Evolutionary conservation across 163 green algal genomes (phyloP), one percentile per base, ranked within the genome.

Genomic region (Chlamydomonas reinhardtii): DNA sequence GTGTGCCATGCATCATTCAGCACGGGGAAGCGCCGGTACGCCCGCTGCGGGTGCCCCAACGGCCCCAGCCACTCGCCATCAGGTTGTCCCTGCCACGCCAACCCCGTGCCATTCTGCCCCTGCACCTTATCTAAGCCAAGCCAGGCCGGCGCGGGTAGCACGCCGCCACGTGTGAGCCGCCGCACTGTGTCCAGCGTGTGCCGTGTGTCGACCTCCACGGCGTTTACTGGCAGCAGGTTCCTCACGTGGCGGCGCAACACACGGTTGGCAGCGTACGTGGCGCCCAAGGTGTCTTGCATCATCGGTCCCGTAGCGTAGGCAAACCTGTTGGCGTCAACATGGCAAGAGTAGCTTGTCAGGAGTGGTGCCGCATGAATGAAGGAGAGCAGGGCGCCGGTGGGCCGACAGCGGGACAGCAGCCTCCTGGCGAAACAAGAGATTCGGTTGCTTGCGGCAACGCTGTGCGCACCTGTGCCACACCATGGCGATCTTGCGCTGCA

Each of bases 1-100:
- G 87, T 91, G 62, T 82, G 74, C 48, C 86, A 85, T 1, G 87
- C 87, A n/a, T 91, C 87, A 25, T 32, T 59, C 0, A 69, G 79
- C 4, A 62, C 24, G 0, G 79, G 79, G 69, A 79, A 86, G 15
- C 69, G 32, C 32, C n/a, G 54, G 27, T 72, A 52, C 31, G 79
- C 8, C 68, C 24, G 12, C 34, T 35, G 78, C 0, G 79, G 79
- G 32, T 86, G 79, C n/a, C 79, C 79, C 31, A 48, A 15, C 4
- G 77, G 77, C 29, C 65, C 77, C 43, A 65, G 6, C 75, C 64
- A 83, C 15, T 83, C 76, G 66, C 66, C 17, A 2, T 17, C 64
- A 5, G 2, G 61, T 20, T 22, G 56, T 12, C 56, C 19, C 2
- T 64, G 19, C 56, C 56, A 39, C 35, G 31, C 15, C 24, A 20